phyloP scores from a whole-genome alignment of 2,329 filamentous ascomycete species.

The Ceratocystiopsis minuta region DNA sequence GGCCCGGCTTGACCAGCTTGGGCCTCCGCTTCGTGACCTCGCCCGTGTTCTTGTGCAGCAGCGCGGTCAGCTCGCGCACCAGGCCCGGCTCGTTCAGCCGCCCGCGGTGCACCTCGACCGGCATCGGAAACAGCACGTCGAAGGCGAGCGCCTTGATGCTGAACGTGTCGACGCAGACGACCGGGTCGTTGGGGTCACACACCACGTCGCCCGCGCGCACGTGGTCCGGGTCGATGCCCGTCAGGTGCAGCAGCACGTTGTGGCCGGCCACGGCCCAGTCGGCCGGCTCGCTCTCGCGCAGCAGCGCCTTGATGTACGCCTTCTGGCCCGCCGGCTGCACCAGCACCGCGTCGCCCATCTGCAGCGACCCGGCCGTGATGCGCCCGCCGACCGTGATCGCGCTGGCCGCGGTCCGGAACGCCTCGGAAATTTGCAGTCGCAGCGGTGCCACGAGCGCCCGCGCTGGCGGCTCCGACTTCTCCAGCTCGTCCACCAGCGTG shows the following conservation, averaged over 20 bases:
- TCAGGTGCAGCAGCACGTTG: conserved; percentile 67
- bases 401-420: conserved; percentile 67
- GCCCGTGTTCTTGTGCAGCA: conserved; percentile 64
- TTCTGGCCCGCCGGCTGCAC: conserved; percentile 68
- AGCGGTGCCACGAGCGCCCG: conserved; percentile 62
- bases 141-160: conserved; percentile 76
- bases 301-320: conserved; percentile 64
- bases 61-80: conserved; percentile 52
- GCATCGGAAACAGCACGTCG: conserved; percentile 75
- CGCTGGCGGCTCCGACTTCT: conserved; percentile 56
- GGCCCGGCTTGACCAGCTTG: conserved; percentile 62
- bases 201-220: conserved; percentile 72
- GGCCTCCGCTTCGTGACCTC: conserved; percentile 67
- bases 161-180: conserved; percentile 55
- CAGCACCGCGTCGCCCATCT: conserved; percentile 62
- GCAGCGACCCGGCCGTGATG: conserved; percentile 66
- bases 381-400: conserved; percentile 74
- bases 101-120: conserved; percentile 75
- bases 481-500: conserved; percentile 69
- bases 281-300: conserved; percentile 48
- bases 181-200: conserved; percentile 50
- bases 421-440: conserved; percentile 70
- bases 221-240: conserved; percentile 69
- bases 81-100: conserved; percentile 61
- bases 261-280: conserved; percentile 45